phyloP scores from a whole-genome alignment of 306 rosid species.

The Styphnolobium japonicum region DNA sequence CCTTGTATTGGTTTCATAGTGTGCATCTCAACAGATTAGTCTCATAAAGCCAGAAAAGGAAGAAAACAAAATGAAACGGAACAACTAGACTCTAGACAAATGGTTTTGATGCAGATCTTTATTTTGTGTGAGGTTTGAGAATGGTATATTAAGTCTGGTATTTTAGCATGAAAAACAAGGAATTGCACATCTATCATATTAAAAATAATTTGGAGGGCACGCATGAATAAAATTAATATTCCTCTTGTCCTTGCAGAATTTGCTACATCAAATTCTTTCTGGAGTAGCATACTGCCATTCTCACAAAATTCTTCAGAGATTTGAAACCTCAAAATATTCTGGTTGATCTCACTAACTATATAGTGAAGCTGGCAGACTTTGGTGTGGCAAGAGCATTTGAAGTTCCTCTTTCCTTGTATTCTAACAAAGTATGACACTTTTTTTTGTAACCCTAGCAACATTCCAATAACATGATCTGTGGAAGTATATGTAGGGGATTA shows the following conservation, averaged over 20 bases:
- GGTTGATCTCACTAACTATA: not conserved
- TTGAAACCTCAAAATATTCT: constrained; percentile 10
- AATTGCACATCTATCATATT: not conserved
- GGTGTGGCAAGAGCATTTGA: not conserved
- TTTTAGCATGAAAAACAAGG: not conserved
- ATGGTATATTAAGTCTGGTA: not conserved
- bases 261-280: not conserved
- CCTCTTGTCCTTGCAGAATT: not conserved
- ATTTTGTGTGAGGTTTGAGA: not conserved
- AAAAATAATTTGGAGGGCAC: not conserved
- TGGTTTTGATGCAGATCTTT: not conserved
- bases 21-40: not conserved
- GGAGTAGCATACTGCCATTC: constrained; percentile 2
- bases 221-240: not conserved
- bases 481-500: not conserved
- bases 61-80: not conserved
- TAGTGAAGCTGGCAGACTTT: not conserved
- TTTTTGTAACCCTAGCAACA: not conserved
- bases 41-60: not conserved
- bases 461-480: not conserved
- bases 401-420: not conserved
- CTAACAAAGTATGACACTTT: not conserved
- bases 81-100: too few species aligned
- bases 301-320: constrained; percentile 8
- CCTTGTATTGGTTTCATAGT: not conserved